Base-by-base conservation (phyloP, 805 yeast genomes). In the Tetrapisispora taiwanensis region DNA sequence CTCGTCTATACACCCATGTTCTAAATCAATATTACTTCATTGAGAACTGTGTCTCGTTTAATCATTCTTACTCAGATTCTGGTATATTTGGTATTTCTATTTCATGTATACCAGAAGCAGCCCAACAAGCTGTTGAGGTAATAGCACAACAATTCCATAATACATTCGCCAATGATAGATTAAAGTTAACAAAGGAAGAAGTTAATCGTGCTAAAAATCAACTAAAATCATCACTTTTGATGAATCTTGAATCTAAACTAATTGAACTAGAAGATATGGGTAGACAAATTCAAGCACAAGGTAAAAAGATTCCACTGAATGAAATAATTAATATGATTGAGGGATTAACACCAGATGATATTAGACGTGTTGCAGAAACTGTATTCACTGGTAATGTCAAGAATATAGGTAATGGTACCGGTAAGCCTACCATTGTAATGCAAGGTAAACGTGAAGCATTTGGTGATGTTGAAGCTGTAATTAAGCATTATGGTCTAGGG, bases 221-320 rank as follows among this genome's bases (percentile, higher is more conserved):
- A 69, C 74, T 92, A 48, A 79, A 85, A 36, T 80, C 92, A 3
- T 83, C 95, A 7, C 69, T 92, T 47, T 71, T 90, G 61, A 90
- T 90, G 95, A 90, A 89, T 56, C 73, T 89, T 39, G 98, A 92
- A 63, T 81, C 92, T 51, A 87, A 84, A 60, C 74, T 90, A 72
- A 94, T 94, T n/a, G 89, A 86, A 58, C 70, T 92, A 45, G 98
- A 92, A 65, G 98, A 92, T 57, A 72, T 89, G 66, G 97, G 97
- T 13, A 78, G 97, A 63, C 98, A 92, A 63, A 78, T 92, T 22
- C 95, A 85, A 63, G 77, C 85, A 38, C 87, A 84, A 59, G 86
- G 87, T 36, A 75, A 74, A 51, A 76, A 84, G 51, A 75, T 89
- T 8, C 78, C 84, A 13, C 81, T 87, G 8, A 67, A 71, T 30